These are phyloP conservation scores for Lojkania enalia DNA, from an alignment of 2,329 filamentous ascomycete species.

Conservation along the genomic window DNA sequence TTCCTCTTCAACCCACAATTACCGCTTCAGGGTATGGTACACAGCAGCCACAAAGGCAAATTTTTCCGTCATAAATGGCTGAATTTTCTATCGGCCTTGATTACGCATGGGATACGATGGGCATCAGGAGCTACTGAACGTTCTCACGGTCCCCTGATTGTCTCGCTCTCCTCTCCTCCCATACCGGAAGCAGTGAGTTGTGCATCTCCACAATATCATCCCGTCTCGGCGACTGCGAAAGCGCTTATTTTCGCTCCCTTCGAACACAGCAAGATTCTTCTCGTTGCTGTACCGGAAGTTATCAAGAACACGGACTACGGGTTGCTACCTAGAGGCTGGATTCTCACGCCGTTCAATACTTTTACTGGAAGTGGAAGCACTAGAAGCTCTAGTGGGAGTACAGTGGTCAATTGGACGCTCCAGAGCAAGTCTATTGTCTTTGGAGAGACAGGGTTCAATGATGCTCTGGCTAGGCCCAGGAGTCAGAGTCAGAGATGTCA, in stretches of 20 bases:
- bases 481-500: constrained; percentile 17
- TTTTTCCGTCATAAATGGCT: too few relatives aligned
- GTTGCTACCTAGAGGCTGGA: constrained; percentile 38
- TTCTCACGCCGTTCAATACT: constrained; percentile 40
- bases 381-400: too few relatives aligned
- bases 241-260: constrained; percentile 41
- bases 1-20: constrained; percentile 39
- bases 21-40: too few relatives aligned
- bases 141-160: constrained; percentile 36
- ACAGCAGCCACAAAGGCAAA: constrained; percentile 24
- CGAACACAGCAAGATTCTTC: constrained; percentile 32
- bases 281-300: constrained; percentile 35
- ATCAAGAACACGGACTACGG: constrained; percentile 27
- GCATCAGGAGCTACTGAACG: constrained; percentile 32
- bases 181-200: too few relatives aligned
- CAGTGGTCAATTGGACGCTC: constrained; percentile 44
- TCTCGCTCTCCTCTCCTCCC: constrained; percentile 7
- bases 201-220: neutral
- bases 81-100: constrained; percentile 21
- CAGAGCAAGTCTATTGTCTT: constrained; percentile 47
- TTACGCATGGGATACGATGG: constrained; percentile 40
- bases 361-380: constrained; percentile 22
- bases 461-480: constrained; percentile 14
- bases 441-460: constrained; percentile 35
- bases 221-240: constrained; percentile 15